These are phyloP conservation scores for Parasitella parasitica DNA, from an alignment of 371 early-diverging fungal species.

Conservation along the genomic window DNA sequence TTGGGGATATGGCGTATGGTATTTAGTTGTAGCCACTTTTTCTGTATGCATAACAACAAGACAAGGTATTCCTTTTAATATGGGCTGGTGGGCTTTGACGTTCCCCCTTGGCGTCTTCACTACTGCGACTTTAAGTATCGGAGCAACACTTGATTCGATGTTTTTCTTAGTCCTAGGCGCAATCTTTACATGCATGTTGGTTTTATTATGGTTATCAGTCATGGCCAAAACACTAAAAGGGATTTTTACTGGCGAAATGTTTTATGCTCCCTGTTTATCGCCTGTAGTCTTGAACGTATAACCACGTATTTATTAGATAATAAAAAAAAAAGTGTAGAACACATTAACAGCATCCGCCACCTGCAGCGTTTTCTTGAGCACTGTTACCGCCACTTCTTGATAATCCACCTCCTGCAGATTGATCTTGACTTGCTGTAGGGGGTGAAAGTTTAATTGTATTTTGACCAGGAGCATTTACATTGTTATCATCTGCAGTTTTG, in stretches of 20 bases:
- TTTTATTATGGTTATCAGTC: constrained; percentile 16
- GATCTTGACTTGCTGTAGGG: constrained; percentile 13
- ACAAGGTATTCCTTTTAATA: constrained; percentile 42
- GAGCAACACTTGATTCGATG: constrained; percentile 3
- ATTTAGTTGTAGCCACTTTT: constrained; percentile 34
- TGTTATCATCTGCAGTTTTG: constrained; percentile 7
- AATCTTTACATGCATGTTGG: constrained; percentile 18
- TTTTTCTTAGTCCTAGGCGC: constrained; percentile 16
- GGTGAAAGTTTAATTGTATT: constrained; percentile 38
- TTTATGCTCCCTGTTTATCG: constrained; percentile 23
- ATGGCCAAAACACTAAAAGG: constrained; percentile 9
- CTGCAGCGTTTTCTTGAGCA: background rate
- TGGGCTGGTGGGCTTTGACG: constrained; percentile 59
- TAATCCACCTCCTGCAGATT: background rate
- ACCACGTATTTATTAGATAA: background rate
- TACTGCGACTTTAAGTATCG: constrained; percentile 23
- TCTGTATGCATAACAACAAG: constrained; percentile 25
- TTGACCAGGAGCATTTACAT: constrained; percentile 18
- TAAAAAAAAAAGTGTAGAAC: background rate
- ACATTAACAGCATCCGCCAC: background rate
- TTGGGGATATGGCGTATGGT: constrained; percentile 54
- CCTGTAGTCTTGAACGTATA: background rate
- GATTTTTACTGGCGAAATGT: constrained; percentile 10
- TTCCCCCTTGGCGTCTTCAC: constrained; percentile 49
- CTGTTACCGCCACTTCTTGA: background rate